Evolutionary conservation across 177 flowering plant genomes (phyloP).

Genomic region (Vitis hybrid): DNA sequence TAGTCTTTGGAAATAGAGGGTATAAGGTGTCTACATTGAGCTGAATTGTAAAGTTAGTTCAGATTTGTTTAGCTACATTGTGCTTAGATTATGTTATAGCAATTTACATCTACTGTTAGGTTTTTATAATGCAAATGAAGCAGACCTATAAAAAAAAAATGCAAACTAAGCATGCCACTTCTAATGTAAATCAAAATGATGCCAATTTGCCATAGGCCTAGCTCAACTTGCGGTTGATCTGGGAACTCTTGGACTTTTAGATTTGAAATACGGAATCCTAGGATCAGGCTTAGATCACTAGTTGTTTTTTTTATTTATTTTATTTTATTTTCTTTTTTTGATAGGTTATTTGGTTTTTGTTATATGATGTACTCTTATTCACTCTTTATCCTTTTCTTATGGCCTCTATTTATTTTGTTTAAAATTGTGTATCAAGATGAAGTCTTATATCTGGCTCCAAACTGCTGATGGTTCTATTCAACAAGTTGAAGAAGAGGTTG

Average conservation of each 20-base stretch:
- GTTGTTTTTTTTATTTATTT: neutral
- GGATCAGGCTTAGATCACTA: neutral
- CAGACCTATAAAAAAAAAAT: too few species aligned
- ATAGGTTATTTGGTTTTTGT: neutral
- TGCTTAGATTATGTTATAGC: too few species aligned
- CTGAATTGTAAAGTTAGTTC: too few species aligned
- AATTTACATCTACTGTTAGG: too few species aligned
- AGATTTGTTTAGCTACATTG: too few species aligned
- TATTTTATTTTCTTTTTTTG: neutral
- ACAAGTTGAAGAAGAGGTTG: constrained; percentile 93
- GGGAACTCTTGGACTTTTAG: neutral
- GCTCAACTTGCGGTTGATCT: neutral
- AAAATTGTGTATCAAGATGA: constrained; percentile 37
- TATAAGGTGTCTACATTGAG: too few species aligned
- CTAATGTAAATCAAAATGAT: neutral
- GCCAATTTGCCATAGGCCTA: neutral
- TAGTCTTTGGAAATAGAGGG: too few species aligned
- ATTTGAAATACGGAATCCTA: neutral
- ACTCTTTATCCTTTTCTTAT: neutral
- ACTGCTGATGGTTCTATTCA: constrained; percentile 91
- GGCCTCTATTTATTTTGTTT: neutral
- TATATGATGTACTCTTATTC: neutral
- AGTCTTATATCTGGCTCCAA: constrained; percentile 90
- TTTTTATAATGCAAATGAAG: too few species aligned
- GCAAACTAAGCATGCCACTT: neutral